Evolutionary conservation across 140 eudicot species (phyloP).

Genomic region (Flaveria floridana): DNA sequence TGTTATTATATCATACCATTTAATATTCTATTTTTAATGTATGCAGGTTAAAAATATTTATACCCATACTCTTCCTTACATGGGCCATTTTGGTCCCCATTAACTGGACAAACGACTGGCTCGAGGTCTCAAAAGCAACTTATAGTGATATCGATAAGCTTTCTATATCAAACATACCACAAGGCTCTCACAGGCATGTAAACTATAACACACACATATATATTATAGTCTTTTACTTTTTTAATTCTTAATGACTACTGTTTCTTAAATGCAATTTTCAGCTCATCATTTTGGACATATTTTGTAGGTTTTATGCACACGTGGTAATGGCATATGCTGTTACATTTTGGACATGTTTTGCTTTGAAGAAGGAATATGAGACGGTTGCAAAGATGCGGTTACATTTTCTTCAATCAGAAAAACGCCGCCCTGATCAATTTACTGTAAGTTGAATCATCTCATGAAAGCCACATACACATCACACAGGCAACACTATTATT

Average conservation of each 20-base stretch:
- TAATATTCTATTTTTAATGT: constrained; percentile 4
- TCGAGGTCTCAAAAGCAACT: constrained; percentile 39
- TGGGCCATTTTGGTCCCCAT: constrained; percentile 84
- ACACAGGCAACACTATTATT: background rate
- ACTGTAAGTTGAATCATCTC: constrained; percentile 54
- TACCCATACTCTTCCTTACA: constrained; percentile 73
- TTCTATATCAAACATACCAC: constrained; percentile 88
- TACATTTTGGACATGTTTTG: constrained; percentile 84
- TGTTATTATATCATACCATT: background rate
- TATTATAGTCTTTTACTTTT: background rate
- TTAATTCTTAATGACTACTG: no score
- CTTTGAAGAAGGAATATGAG: constrained; percentile 65
- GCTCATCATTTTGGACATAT: background rate
- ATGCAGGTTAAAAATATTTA: constrained; percentile 84
- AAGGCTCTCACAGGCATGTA: constrained; percentile 63
- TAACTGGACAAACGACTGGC: constrained; percentile 74
- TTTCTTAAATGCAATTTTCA: no score
- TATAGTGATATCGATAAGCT: constrained; percentile 82
- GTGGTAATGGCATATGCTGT: constrained; percentile 80
- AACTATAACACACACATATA: background rate
- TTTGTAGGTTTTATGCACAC: constrained; percentile 85
- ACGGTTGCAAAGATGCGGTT: constrained; percentile 69
- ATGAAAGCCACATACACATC: background rate
- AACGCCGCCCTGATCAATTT: constrained; percentile 91
- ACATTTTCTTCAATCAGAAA: constrained; percentile 91